phyloP scores from a whole-genome alignment of 768 basidiomycete genomes.

The Mycena metata region DNA sequence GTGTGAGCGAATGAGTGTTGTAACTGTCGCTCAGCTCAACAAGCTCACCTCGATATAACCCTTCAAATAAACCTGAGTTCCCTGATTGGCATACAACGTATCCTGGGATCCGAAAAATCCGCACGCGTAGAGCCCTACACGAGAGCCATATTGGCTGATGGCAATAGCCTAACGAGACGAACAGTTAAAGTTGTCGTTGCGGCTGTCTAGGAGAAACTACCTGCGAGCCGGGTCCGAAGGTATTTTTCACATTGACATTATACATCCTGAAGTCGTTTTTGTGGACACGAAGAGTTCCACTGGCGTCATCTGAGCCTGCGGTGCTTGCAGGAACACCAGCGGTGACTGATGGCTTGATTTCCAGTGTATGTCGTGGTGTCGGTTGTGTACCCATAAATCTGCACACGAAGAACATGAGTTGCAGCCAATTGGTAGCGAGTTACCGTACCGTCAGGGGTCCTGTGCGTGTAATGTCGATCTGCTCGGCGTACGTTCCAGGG shows the following conservation, averaged over 20 bases:
- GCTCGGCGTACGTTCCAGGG: constrained; percentile 61
- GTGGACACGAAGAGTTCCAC: constrained; percentile 63
- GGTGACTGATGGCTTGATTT: constrained; percentile 58
- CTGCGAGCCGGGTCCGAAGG: constrained; percentile 58
- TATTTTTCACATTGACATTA: constrained; percentile 65
- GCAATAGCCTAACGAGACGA: constrained; percentile 53
- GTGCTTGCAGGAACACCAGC: constrained; percentile 50
- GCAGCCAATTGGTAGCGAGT: neutral
- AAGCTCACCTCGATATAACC: constrained; percentile 60
- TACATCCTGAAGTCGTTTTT: constrained; percentile 63
- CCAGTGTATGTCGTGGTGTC: constrained; percentile 53
- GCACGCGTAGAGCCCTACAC: constrained; percentile 60
- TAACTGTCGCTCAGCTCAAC: neutral
- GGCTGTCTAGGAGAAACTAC: too few species aligned
- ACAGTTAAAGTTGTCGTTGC: too few species aligned
- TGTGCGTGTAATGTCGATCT: constrained; percentile 59
- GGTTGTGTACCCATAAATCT: constrained; percentile 62
- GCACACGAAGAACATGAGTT: neutral
- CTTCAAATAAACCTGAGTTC: constrained; percentile 62
- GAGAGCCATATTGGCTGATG: constrained; percentile 62
- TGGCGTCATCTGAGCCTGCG: constrained; percentile 62
- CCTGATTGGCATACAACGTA: constrained; percentile 59
- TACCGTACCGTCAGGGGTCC: constrained; percentile 62
- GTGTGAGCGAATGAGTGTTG: neutral
- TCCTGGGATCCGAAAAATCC: constrained; percentile 64